These are phyloP conservation scores for Thielaviopsis musarum DNA, from an alignment of 2,329 filamentous ascomycete genomes.

Conservation along the genomic window DNA sequence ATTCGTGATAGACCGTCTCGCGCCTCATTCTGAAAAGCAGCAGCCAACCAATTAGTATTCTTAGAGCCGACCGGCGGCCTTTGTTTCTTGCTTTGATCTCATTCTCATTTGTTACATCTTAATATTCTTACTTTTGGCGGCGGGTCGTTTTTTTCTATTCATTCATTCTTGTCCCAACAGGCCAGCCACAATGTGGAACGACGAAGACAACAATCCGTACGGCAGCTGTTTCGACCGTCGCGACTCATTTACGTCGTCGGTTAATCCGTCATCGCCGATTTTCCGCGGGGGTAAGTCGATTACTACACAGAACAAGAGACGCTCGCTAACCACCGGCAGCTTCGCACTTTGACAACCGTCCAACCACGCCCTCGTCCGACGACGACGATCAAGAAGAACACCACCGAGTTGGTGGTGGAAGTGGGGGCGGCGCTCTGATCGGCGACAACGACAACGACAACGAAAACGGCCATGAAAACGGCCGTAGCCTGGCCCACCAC, in stretches of 20 bases:
- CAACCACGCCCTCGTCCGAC: slow-evolving; percentile 8
- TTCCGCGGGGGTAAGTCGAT: slow-evolving; percentile 37
- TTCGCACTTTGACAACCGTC: not conserved
- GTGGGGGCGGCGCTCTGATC: not conserved
- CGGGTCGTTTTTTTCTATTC: not conserved
- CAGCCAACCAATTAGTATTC: no score
- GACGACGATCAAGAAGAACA: slow-evolving; percentile 1
- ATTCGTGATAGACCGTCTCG: no score
- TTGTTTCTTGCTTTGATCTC: no score
- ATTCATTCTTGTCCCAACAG: not conserved
- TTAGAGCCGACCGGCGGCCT: no score
- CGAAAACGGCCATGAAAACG: slow-evolving; percentile 21
- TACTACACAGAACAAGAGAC: no score
- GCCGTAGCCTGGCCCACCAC: slow-evolving; percentile 14
- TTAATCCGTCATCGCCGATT: slow-evolving; percentile 46
- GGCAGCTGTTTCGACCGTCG: slow-evolving; percentile 77
- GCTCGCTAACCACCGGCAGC: not conserved
- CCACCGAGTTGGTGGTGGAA: not conserved
- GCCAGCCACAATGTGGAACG: slow-evolving; percentile 70
- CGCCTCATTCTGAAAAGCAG: no score
- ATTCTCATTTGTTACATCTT: no score
- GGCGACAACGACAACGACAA: slow-evolving; percentile 32
- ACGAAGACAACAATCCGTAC: slow-evolving; percentile 97
- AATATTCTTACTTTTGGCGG: no score
- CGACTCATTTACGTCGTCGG: slow-evolving; percentile 58